Conservation (phyloP, 805 yeast species). For the Jamesozyma jinghongensis region DNA sequence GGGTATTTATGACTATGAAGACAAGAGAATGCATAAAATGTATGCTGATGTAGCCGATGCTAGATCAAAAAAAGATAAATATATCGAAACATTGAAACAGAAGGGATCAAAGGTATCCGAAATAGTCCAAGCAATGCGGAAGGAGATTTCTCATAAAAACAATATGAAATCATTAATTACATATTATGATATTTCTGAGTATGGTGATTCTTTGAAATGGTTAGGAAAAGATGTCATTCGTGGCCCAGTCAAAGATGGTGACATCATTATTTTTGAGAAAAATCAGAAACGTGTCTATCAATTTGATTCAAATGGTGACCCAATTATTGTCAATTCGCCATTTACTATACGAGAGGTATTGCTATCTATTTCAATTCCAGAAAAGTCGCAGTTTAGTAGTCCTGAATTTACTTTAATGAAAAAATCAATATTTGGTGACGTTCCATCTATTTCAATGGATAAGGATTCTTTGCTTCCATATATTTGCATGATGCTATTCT, state of each 20-base stretch:
- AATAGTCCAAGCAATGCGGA: constrained; percentile 40
- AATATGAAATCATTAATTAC: constrained; percentile 37
- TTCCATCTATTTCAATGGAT: background rate
- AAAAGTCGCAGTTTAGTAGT: constrained; percentile 2
- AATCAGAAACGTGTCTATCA: constrained; percentile 30
- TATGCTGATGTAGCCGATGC: constrained; percentile 32
- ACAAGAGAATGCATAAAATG: constrained; percentile 35
- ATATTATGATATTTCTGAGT: constrained; percentile 41
- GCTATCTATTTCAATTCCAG: constrained; percentile 33
- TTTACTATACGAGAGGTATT: constrained; percentile 32
- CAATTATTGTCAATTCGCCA: constrained; percentile 31
- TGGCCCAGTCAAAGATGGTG: constrained; percentile 38
- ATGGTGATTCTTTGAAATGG: constrained; percentile 23
- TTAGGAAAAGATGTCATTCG: constrained; percentile 5
- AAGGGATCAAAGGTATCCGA: constrained; percentile 35
- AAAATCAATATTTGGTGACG: background rate
- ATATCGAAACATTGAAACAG: constrained; percentile 38
- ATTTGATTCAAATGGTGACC: constrained; percentile 30
- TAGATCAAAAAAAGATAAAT: constrained; percentile 35
- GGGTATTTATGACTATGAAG: constrained; percentile 42
- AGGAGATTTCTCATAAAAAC: constrained; percentile 39
- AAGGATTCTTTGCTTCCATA: too few relatives aligned
- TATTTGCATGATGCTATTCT: too few relatives aligned
- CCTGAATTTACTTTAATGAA: background rate
- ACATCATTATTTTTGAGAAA: constrained; percentile 43